Conservation (phyloP, 495 filamentous ascomycete genomes). For the Trichoderma asperelloides region DNA sequence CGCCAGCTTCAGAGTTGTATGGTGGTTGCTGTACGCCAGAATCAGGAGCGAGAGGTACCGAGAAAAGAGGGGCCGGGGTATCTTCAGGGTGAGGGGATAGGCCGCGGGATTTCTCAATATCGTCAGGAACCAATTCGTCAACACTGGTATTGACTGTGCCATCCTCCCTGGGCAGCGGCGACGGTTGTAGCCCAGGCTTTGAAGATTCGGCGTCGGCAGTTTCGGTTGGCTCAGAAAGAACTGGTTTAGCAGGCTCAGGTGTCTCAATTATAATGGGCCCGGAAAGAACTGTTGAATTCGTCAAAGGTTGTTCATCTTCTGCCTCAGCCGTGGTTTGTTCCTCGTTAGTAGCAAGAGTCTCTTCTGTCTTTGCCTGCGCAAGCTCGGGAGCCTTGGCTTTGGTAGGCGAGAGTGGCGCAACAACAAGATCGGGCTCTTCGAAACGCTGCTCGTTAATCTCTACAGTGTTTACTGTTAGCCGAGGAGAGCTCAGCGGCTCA, state of each 20-base stretch:
- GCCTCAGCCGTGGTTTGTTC: not conserved
- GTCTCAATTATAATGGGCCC: not conserved
- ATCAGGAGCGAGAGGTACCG: conserved; percentile 13
- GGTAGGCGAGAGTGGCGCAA: conserved; percentile 42
- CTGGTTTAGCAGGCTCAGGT: not conserved
- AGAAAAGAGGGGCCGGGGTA: conserved; percentile 60
- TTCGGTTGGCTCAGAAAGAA: not conserved
- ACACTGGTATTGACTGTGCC: too few relatives aligned
- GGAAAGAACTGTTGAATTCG: not conserved
- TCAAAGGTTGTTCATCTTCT: not conserved
- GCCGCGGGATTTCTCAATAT: not conserved
- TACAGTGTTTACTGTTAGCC: conserved; percentile 34
- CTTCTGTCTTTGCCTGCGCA: conserved; percentile 3
- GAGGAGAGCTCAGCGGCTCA: conserved; percentile 55
- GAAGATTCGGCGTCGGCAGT: not conserved
- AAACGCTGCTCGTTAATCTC: conserved; percentile 28
- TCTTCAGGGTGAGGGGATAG: conserved; percentile 54
- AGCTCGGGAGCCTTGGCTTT: conserved; percentile 22
- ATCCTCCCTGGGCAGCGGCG: not conserved
- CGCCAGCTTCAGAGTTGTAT: not conserved
- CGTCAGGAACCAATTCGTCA: not conserved
- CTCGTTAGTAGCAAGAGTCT: not conserved
- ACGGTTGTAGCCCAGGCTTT: not conserved
- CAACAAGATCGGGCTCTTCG: conserved; percentile 35
- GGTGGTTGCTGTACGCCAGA: not conserved